Conservation (phyloP, 805 yeast genomes). For the Cyberlindnera bimundalis region DNA sequence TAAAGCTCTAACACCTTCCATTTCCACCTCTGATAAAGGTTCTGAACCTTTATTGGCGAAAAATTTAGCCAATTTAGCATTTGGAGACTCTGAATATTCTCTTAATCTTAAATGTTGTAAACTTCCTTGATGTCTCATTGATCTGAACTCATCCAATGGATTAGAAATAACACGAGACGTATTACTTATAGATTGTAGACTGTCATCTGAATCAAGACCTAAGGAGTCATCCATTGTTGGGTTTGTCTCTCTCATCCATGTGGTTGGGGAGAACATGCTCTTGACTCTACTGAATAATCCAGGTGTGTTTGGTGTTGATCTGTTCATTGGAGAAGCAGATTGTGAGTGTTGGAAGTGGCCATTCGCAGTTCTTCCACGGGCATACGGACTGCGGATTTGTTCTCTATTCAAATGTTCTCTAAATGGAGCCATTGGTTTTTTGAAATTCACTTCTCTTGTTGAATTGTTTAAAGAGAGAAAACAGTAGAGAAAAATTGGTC, state of each 20-base stretch:
- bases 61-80: conserved; percentile 62
- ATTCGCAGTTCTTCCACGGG: too few relatives aligned
- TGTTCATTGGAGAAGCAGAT: conserved; percentile 32
- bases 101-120: conserved; percentile 4
- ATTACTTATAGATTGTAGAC: conserved; percentile 9
- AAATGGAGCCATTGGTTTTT: conserved; percentile 12
- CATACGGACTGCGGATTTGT: conserved; percentile 23
- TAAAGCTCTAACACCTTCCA: conserved; percentile 75
- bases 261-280: conserved; percentile 25
- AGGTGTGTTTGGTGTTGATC: conserved; percentile 31
- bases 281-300: conserved; percentile 25
- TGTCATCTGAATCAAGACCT: conserved; percentile 12
- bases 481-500: too few relatives aligned
- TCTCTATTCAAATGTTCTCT: conserved; percentile 10
- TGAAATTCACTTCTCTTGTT: too few relatives aligned
- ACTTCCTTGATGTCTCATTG: conserved; percentile 9
- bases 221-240: conserved; percentile 9
- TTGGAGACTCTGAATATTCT: conserved; percentile 36
- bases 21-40: conserved; percentile 72
- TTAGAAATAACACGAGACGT: conserved; percentile 9
- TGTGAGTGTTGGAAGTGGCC: not conserved
- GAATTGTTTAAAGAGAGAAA: too few relatives aligned
- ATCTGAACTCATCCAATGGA: conserved; percentile 22
- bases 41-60: conserved; percentile 70
- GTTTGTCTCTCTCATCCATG: conserved; percentile 12